phyloP scores from a whole-genome alignment of 1,284 basidiomycete genomes.

The Ustilago bromivora region DNA sequence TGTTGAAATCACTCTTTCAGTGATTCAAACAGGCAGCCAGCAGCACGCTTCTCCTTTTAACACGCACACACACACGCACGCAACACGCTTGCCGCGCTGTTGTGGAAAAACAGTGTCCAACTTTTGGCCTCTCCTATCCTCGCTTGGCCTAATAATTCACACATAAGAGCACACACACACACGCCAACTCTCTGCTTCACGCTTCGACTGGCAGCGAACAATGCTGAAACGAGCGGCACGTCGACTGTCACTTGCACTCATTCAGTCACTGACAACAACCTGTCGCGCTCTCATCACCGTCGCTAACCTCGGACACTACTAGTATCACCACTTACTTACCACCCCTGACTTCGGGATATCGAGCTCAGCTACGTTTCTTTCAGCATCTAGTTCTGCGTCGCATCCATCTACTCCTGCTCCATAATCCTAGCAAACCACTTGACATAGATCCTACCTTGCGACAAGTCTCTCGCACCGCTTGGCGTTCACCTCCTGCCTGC shows the following conservation, averaged over 20 bases:
- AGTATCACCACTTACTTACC: neutral
- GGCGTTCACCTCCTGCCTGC: neutral
- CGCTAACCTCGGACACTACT: neutral
- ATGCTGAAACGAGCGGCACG: neutral
- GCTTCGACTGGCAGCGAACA: neutral
- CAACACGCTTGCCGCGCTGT: too few relatives aligned
- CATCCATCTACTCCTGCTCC: neutral
- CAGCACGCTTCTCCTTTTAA: too few relatives aligned
- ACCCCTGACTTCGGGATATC: neutral
- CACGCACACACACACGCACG: too few relatives aligned
- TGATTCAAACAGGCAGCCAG: too few relatives aligned
- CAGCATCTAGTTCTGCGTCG: neutral
- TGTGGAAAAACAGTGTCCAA: neutral
- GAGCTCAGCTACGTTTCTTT: neutral
- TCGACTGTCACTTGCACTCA: neutral
- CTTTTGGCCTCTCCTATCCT: neutral
- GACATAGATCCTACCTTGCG: neutral
- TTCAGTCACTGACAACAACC: neutral
- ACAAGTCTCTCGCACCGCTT: neutral
- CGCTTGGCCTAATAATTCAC: neutral
- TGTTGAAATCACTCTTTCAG: neutral
- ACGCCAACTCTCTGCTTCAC: slow-evolving; percentile 8
- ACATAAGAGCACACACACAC: slow-evolving; percentile 13
- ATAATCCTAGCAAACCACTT: neutral
- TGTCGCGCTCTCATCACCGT: slow-evolving; percentile 5